Evolutionary conservation across 176 grass and related monocot genomes (phyloP).

Genomic region (Lolium multiflorum): DNA sequence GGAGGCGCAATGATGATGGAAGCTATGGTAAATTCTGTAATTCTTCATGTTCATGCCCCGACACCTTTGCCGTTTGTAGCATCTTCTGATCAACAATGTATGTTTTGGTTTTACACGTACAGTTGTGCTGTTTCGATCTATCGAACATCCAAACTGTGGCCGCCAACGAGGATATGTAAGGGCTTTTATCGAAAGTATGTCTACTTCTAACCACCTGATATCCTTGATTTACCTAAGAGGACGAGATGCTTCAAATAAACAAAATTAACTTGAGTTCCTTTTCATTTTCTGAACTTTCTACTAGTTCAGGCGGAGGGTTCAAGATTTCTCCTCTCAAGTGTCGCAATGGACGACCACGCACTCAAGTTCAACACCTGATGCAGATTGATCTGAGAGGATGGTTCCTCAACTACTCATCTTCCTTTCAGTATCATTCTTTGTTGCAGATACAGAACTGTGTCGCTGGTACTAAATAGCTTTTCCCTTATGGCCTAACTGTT

Average conservation of each 20-base stretch:
- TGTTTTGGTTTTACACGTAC: constrained; percentile 43
- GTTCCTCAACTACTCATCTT: constrained; percentile 78
- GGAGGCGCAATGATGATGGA: constrained; percentile 97
- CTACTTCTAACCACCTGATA: constrained; percentile 31
- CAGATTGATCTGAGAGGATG: constrained; percentile 96
- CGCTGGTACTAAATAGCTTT: constrained; percentile 61
- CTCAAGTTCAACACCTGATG: constrained; percentile 95
- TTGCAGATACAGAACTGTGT: constrained; percentile 90
- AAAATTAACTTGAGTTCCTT: constrained; percentile 19
- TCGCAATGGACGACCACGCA: constrained; percentile 76
- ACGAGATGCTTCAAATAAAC: constrained; percentile 14
- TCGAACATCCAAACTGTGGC: constrained; percentile 82
- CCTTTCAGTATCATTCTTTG: constrained; percentile 87
- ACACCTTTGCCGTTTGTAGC: constrained; percentile 12
- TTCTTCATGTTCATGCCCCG: background rate
- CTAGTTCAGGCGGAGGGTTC: constrained; percentile 88
- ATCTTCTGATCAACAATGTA: constrained; percentile 33
- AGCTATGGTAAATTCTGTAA: constrained; percentile 75
- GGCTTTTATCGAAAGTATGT: constrained; percentile 95
- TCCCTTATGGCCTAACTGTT: background rate
- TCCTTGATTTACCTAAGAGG: constrained; percentile 26
- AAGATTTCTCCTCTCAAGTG: constrained; percentile 85
- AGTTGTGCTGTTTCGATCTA: constrained; percentile 94
- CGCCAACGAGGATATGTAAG: constrained; percentile 77
- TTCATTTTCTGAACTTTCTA: constrained; percentile 45